Conservation (phyloP, 202 grass and related monocot species). For the Eragrostis tef region DNA sequence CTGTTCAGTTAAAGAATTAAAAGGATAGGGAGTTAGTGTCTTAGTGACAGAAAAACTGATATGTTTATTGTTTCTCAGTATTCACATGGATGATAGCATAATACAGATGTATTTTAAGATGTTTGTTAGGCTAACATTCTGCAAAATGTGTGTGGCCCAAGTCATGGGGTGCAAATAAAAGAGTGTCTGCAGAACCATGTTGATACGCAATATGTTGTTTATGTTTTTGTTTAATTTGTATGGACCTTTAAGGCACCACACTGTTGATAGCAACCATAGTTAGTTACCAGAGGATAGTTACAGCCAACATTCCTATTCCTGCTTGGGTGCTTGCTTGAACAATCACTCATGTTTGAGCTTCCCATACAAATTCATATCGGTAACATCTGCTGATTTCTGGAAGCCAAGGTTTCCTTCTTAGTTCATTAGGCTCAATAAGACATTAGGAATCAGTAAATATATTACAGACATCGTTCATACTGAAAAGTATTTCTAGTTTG, state of each 20-base stretch:
- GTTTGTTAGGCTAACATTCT: conserved; percentile 5
- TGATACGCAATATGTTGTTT: conserved; percentile 14
- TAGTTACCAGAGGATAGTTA: not conserved
- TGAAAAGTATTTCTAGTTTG: conserved; percentile 29
- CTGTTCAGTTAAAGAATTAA: not conserved
- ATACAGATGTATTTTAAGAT: conserved; percentile 1
- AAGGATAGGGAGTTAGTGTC: not conserved
- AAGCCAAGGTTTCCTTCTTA: not conserved
- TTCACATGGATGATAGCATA: not conserved
- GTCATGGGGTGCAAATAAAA: not conserved
- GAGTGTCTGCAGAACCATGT: not conserved
- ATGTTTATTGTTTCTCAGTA: conserved; percentile 30
- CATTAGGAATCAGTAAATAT: conserved; percentile 10
- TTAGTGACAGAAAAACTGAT: not conserved
- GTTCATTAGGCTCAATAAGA: conserved; percentile 2
- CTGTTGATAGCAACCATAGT: not conserved
- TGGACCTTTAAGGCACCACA: not conserved
- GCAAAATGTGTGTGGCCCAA: conserved; percentile 9
- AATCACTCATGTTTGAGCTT: not conserved
- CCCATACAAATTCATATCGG: not conserved
- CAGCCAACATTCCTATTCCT: not conserved
- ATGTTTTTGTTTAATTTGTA: not conserved
- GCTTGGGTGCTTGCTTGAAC: conserved; percentile 1
- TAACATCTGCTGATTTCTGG: not conserved
- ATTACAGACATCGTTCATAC: not conserved